Conservation (phyloP, 2,329 filamentous ascomycete species). For the Leptographium lundbergii region DNA sequence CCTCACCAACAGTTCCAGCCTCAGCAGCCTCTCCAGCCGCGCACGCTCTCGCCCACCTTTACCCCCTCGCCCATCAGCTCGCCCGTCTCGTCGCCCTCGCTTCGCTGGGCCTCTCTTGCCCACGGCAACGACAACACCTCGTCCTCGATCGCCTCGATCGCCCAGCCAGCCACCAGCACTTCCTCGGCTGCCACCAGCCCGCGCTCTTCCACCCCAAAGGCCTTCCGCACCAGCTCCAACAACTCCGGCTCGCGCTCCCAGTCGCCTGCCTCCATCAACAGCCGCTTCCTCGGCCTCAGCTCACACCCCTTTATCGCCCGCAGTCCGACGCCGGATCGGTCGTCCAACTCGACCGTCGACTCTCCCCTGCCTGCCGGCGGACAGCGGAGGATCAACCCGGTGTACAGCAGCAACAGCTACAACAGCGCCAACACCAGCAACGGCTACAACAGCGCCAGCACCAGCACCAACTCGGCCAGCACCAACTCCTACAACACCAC, state of each 20-base stretch:
- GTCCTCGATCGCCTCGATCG: background rate
- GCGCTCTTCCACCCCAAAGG: slow-evolving; percentile 1
- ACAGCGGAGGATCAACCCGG: slow-evolving; percentile 9
- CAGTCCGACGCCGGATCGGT: slow-evolving; percentile 1
- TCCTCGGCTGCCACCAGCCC: slow-evolving; percentile 11
- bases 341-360: slow-evolving; percentile 6
- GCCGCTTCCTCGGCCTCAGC: slow-evolving; percentile 18
- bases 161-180: background rate
- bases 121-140: slow-evolving; percentile 10
- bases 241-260: slow-evolving; percentile 5
- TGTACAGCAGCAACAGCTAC: too few species aligned
- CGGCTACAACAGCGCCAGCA: too few species aligned
- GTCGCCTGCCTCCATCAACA: slow-evolving; percentile 15
- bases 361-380: slow-evolving; percentile 3
- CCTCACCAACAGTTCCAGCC: background rate
- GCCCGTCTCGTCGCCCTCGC: slow-evolving; percentile 22
- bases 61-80: slow-evolving; percentile 15
- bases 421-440: too few species aligned
- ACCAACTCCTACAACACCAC: too few species aligned
- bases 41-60: slow-evolving; percentile 2
- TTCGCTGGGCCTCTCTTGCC: slow-evolving; percentile 34
- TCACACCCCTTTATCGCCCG: slow-evolving; percentile 16
- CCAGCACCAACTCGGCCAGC: background rate
- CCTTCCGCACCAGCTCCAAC: slow-evolving; percentile 4
- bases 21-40: background rate